Percentiles rank a stretch among this genome's conserved stretches.
phyloP scores from a whole-genome alignment of 169 alveolate genomes.

The Neospora caninum region DNA sequence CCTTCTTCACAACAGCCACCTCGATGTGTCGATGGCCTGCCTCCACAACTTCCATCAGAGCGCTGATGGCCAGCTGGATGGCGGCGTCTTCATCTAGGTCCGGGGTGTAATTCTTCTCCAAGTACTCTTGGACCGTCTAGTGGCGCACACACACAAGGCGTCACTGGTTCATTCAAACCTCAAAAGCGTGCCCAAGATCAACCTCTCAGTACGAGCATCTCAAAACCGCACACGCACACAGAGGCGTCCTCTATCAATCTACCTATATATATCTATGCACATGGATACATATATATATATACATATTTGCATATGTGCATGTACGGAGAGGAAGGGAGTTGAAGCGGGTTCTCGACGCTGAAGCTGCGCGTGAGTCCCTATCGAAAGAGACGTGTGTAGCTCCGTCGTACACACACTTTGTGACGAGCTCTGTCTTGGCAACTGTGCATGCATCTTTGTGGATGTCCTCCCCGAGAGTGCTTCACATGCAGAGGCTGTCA shows the following conservation, averaged over 20 bases:
- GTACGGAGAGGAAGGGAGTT: neutral
- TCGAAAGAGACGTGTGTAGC: too few species aligned
- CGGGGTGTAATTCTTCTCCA: constrained; percentile 94
- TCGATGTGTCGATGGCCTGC: constrained; percentile 68
- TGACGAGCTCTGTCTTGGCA: too few species aligned
- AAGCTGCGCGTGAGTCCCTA: too few species aligned
- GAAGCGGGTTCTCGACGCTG: too few species aligned
- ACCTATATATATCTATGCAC: neutral
- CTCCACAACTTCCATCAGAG: constrained; percentile 90
- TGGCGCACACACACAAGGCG: neutral
- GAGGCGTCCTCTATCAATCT: too few species aligned
- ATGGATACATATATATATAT: neutral
- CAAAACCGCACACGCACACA: neutral
- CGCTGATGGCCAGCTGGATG: constrained; percentile 91
- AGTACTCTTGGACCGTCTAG: constrained; percentile 91
- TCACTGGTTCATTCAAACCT: neutral
- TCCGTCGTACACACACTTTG: too few species aligned
- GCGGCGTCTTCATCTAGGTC: constrained; percentile 90
- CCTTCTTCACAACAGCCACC: constrained; percentile 41
- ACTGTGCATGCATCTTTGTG: too few species aligned
- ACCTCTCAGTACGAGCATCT: neutral
- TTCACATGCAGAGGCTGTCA: too few species aligned
- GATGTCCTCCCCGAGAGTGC: too few species aligned
- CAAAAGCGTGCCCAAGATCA: neutral
- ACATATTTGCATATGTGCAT: neutral